Conservation (phyloP, 2,329 filamentous ascomycete species). For the Xylaria sp. region DNA sequence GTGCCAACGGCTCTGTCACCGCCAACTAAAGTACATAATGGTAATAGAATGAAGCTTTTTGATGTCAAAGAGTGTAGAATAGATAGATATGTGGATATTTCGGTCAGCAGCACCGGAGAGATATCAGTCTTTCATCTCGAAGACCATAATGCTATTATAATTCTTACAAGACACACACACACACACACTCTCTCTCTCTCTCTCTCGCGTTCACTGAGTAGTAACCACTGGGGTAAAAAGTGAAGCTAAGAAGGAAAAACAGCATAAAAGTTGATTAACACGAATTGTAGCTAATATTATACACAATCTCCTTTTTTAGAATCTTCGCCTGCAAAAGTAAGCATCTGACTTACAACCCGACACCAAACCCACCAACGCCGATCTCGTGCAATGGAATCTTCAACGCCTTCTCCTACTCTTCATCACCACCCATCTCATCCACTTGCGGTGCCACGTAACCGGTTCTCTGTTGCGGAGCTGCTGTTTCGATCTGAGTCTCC, state of each 20-base stretch:
- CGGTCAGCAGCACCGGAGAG: too few species aligned
- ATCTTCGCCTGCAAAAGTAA: background rate
- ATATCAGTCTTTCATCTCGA: too few species aligned
- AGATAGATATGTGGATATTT: too few species aligned
- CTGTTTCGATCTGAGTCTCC: constrained; percentile 47
- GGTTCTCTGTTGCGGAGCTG: constrained; percentile 31
- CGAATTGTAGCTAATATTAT: constrained; percentile 6
- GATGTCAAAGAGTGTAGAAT: too few species aligned
- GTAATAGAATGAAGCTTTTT: too few species aligned
- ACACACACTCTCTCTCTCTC: too few species aligned
- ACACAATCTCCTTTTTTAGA: background rate
- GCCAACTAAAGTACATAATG: background rate
- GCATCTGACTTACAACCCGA: background rate
- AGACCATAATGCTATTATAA: too few species aligned
- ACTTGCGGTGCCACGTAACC: constrained; percentile 49
- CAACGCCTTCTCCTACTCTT: constrained; percentile 36
- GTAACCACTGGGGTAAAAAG: too few species aligned
- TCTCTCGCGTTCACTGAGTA: too few species aligned
- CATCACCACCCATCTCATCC: constrained; percentile 44
- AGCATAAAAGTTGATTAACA: background rate
- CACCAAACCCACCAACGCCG: constrained; percentile 27
- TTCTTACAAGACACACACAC: too few species aligned
- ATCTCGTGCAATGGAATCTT: constrained; percentile 19
- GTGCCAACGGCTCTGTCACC: constrained; percentile 31
- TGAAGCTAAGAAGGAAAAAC: too few species aligned